Conservation (phyloP, 129 eudicot species). For the Saussurea involucrata region DNA sequence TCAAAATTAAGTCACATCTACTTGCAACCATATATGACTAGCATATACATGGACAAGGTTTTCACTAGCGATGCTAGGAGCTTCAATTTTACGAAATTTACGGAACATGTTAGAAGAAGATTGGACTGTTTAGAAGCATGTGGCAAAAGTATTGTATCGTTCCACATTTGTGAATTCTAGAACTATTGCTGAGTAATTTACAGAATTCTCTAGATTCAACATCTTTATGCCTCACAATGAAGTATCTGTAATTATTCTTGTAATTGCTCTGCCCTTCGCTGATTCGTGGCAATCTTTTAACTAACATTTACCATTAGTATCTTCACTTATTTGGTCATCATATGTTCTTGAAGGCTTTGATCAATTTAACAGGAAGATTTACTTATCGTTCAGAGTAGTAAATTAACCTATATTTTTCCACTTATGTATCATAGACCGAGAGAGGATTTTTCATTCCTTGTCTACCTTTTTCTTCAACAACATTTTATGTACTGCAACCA, state of each 20-base stretch:
- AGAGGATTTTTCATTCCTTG: not conserved
- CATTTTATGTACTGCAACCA: not conserved
- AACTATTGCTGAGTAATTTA: not conserved
- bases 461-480: not conserved
- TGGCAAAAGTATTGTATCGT: not conserved
- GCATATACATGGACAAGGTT: not conserved
- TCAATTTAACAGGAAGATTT: not conserved
- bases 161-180: not conserved
- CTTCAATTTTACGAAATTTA: not conserved
- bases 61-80: not conserved
- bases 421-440: not conserved
- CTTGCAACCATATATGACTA: not conserved
- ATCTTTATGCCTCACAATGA: not conserved
- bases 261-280: not conserved
- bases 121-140: constrained; percentile 1
- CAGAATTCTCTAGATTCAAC: not conserved
- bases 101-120: not conserved
- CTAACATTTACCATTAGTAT: not conserved
- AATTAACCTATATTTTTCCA: not conserved
- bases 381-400: not conserved
- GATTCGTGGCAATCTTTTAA: not conserved
- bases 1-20: not conserved
- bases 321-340: not conserved
- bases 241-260: not conserved
- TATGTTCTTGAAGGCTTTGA: not conserved